Evolutionary conservation across 768 basidiomycete species (phyloP), one percentile per base, ranked within the genome.

Genomic region (Porpolomopsis calyptriformis): DNA sequence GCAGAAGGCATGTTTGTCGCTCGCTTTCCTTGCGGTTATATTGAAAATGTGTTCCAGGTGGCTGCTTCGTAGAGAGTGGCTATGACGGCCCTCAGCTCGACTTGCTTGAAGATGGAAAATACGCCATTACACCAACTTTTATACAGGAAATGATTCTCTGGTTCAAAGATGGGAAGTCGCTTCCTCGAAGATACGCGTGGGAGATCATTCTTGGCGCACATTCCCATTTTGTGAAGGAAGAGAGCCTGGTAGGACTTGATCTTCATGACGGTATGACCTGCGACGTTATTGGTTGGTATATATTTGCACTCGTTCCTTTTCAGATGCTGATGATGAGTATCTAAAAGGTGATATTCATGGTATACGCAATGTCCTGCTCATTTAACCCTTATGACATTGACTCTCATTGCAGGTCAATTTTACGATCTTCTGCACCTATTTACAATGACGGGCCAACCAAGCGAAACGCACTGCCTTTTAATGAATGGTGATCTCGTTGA

Each of bases 401-500:
- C 12, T 10, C 23, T 29, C 26, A 46, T 49, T 38, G 45, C 54
- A 93, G 88, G 90, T 22, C 94, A 97, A 73, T 94, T 85, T 68
- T 98, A 89, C 61, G 96, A 98, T 62, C 71, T 98, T 52, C 66
- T 93, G 44, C 82, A 98, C 65, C 70, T 99, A 14, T 78, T 85
- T 54, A 79, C 80, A 1, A 69, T 96, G 53, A 96, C 93, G 0
- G 90, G 87, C 12, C 74, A 80, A 46, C 96, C 96, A 10, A 81
- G 70, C 45, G 76, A 86, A 46, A 80, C 77, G n/a, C 94, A 97
- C 53, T 82, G 81, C 54, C 61, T 92, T 40, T 65, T 93, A 42
- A 91, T 92, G 82, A 91, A 90, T 60, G 88, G 92, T 8, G 94
- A 99, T 69, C 82, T 98, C 39, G 94, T 99, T 29, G 94, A 99